Base-by-base conservation (phyloP, 768 basidiomycete genomes). In the Exsudoporus frostii region DNA sequence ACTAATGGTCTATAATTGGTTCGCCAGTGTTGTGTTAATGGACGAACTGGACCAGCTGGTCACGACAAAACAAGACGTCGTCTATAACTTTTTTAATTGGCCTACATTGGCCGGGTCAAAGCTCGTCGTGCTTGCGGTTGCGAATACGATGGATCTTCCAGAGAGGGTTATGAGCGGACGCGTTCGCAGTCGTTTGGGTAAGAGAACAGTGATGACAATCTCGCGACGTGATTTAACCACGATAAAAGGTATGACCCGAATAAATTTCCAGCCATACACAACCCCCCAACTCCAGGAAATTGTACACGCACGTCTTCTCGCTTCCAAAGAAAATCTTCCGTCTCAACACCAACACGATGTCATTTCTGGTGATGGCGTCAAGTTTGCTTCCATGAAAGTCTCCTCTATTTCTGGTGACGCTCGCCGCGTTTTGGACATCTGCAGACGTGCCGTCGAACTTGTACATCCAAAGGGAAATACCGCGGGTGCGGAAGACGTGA, bases 11-110 rank as follows among this genome's bases (percentile, higher is more conserved):
- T 27, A 38, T 25, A 15, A 42, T 48, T 50, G 48, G n/a, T 33
- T 32, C 11, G 24, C 7, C 58, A 98, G 94, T 52, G 89, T 98
- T 5, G 94, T 98, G 5, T 76, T 99, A 15, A 98, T 99, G 92
- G 96, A 99, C 68, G 97, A 99, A 71, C 79, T 99, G 5, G 97
- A 99, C 71, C 97, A 98, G 68, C 79, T 99, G 27, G 84, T 98
- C 61, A 98, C 96, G 1, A 77, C 88, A 17, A 97, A 97, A 67
- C 96, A 99, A 68, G 96, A 99, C 53, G 96, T 99, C 10, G 90
- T 99, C 20, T 99, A 99, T 73, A 98, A 98, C 65, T 98, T 99
- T 73, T 98, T 98, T 79, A 98, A 99, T 67, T 99, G 97, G 96
- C 97, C 97, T 2, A 96, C 94, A 4, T 76, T 97, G 46, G 78